Evolutionary conservation across 805 yeast genomes (phyloP).

Genomic region (Grigorovia jiainica): DNA sequence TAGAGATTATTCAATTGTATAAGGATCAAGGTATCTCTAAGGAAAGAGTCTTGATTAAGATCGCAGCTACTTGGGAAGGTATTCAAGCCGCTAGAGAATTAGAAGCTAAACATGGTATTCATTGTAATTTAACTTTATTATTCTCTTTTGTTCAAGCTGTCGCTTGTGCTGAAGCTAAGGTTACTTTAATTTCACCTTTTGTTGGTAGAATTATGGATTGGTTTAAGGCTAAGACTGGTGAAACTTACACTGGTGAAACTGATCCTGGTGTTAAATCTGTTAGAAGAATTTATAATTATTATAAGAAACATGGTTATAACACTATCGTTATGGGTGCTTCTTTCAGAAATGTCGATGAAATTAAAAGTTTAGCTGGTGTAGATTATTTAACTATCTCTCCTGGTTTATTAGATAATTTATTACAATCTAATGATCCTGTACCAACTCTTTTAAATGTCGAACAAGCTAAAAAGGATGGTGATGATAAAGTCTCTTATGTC

Average conservation of each 20-base stretch:
- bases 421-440: slow-evolving; percentile 63
- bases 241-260: slow-evolving; percentile 58
- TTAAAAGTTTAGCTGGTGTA: slow-evolving; percentile 90
- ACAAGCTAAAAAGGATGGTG: slow-evolving; percentile 39
- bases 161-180: slow-evolving; percentile 95
- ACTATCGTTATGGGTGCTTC: slow-evolving; percentile 99
- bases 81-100: slow-evolving; percentile 95
- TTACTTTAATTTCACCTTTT: slow-evolving; percentile 93
- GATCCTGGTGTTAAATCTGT: slow-evolving; percentile 96
- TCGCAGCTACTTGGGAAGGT: slow-evolving; percentile 98
- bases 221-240: slow-evolving; percentile 89
- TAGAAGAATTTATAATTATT: slow-evolving; percentile 82
- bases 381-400: slow-evolving; percentile 95
- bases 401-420: slow-evolving; percentile 74
- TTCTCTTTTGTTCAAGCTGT: slow-evolving; percentile 96
- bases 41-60: slow-evolving; percentile 86
- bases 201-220: slow-evolving; percentile 98
- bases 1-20: slow-evolving; percentile 78
- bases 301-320: slow-evolving; percentile 90
- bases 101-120: slow-evolving; percentile 80
- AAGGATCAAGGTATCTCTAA: slow-evolving; percentile 72
- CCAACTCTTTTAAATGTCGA: slow-evolving; percentile 72
- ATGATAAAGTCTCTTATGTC: slow-evolving; percentile 64
- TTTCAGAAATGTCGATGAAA: slow-evolving; percentile 92
- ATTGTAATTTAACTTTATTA: slow-evolving; percentile 87